Conservation (phyloP, 73 alveolate genomes). For the Paramecium bursaria region DNA sequence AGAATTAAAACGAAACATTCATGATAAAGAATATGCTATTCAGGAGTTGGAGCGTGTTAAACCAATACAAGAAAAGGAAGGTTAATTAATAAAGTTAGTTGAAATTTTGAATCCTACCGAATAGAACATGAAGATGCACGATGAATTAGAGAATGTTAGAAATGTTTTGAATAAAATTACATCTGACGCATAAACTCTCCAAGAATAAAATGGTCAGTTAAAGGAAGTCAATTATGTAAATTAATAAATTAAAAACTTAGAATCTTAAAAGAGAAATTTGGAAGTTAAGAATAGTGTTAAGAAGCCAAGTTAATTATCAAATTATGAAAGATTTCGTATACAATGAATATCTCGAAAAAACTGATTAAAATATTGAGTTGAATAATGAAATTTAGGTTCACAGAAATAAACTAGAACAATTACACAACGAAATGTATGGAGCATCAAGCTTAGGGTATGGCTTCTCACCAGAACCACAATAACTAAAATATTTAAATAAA, state of each 20-base stretch:
- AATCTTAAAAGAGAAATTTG: slow-evolving; percentile 64
- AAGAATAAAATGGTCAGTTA: background rate
- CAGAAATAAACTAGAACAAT: slow-evolving; percentile 53
- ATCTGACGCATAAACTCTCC: slow-evolving; percentile 4
- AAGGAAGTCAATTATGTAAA: slow-evolving; percentile 48
- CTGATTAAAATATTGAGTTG: slow-evolving; percentile 55
- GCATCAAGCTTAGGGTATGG: slow-evolving; percentile 60
- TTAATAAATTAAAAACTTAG: background rate
- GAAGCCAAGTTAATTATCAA: slow-evolving; percentile 49
- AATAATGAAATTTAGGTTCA: slow-evolving; percentile 54
- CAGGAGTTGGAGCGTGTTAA: slow-evolving; percentile 65
- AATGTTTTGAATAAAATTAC: slow-evolving; percentile 30
- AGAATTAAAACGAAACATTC: slow-evolving; percentile 62
- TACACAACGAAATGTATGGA: slow-evolving; percentile 59
- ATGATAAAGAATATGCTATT: slow-evolving; percentile 71
- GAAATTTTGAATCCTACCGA: slow-evolving; percentile 66
- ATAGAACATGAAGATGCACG: slow-evolving; percentile 61
- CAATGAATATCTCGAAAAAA: slow-evolving; percentile 57
- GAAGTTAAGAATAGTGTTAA: slow-evolving; percentile 61
- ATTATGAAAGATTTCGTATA: slow-evolving; percentile 66
- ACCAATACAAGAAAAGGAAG: slow-evolving; percentile 64
- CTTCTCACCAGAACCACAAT: slow-evolving; percentile 55
- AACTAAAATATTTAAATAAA: slow-evolving; percentile 52
- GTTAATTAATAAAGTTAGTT: slow-evolving; percentile 27
- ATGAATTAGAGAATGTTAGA: slow-evolving; percentile 62